Evolutionary conservation across 495 filamentous ascomycete genomes (phyloP).

Genomic region (Wilcoxina mikolae): DNA sequence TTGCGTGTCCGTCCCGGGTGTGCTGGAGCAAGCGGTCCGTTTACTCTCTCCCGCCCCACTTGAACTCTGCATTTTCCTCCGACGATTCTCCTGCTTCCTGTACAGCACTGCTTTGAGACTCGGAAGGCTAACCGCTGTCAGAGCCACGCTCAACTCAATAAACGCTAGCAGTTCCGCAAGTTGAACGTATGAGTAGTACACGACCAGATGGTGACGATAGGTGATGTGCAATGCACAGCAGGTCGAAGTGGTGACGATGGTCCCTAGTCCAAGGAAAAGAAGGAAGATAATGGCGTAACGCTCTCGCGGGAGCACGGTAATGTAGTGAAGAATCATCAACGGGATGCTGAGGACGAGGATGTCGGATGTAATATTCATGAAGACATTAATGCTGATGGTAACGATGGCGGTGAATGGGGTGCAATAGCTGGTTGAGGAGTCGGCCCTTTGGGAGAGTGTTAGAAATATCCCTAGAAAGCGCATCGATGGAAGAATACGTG

Average conservation of each 20-base stretch:
- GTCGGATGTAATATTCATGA: conserved; percentile 8
- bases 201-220: not conserved
- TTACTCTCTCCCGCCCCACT: conserved; percentile 1
- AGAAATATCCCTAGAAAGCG: too few relatives aligned
- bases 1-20: not conserved
- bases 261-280: not conserved
- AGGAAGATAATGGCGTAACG: conserved; percentile 5
- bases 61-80: not conserved
- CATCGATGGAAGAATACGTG: not conserved
- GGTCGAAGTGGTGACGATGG: conserved; percentile 3
- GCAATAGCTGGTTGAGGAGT: not conserved
- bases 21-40: not conserved
- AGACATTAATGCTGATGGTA: conserved; percentile 1
- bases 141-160: not conserved
- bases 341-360: conserved; percentile 2
- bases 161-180: conserved; percentile 7
- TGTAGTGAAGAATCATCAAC: conserved; percentile 1
- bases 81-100: not conserved
- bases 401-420: not conserved
- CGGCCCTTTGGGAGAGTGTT: not conserved
- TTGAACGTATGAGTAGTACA: conserved; percentile 2
- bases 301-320: not conserved
- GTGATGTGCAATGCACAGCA: conserved; percentile 6
- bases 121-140: conserved; percentile 1
- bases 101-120: conserved; percentile 4